Evolutionary conservation across 257 asterid genomes (phyloP).

Genomic region (Ballota nigra): DNA sequence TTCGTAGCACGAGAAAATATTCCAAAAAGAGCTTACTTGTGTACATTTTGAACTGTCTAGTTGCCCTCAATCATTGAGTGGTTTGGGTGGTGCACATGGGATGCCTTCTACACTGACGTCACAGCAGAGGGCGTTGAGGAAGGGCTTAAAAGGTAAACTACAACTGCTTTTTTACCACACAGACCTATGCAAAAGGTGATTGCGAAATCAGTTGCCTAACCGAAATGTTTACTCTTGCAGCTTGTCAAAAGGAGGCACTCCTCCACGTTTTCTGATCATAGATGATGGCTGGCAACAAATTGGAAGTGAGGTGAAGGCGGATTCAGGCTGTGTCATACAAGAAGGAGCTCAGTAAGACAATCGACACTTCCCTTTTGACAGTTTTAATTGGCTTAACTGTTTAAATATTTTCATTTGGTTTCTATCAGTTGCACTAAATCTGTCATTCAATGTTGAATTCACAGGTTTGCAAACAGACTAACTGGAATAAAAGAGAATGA

Average conservation of each 20-base stretch:
- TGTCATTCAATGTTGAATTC: slow-evolving; percentile 10
- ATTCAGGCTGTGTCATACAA: slow-evolving; percentile 59
- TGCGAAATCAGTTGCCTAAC: not conserved
- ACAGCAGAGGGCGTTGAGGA: slow-evolving; percentile 90
- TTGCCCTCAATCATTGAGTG: slow-evolving; percentile 75
- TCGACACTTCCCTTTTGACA: not conserved
- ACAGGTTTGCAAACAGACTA: slow-evolving; percentile 87
- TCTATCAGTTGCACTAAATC: not conserved
- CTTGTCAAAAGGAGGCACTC: slow-evolving; percentile 79
- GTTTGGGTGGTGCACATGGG: slow-evolving; percentile 99
- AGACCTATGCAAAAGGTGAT: not conserved
- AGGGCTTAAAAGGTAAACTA: slow-evolving; percentile 66
- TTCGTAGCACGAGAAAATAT: not conserved
- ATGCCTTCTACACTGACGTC: slow-evolving; percentile 93
- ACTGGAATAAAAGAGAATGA: slow-evolving; percentile 81
- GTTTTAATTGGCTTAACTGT: not conserved
- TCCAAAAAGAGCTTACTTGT: not conserved
- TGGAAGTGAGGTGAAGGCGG: slow-evolving; percentile 59
- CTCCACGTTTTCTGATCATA: slow-evolving; percentile 82
- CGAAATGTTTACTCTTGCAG: slow-evolving; percentile 34
- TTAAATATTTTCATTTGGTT: not conserved
- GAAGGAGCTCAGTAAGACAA: slow-evolving; percentile 67
- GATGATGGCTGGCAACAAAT: slow-evolving; percentile 98
- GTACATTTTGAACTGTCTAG: slow-evolving; percentile 32
- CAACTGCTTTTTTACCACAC: not conserved